Evolutionary conservation across 768 basidiomycete species (phyloP), one percentile per base, ranked within the genome.

Genomic region (Chalciporus piperatus): DNA sequence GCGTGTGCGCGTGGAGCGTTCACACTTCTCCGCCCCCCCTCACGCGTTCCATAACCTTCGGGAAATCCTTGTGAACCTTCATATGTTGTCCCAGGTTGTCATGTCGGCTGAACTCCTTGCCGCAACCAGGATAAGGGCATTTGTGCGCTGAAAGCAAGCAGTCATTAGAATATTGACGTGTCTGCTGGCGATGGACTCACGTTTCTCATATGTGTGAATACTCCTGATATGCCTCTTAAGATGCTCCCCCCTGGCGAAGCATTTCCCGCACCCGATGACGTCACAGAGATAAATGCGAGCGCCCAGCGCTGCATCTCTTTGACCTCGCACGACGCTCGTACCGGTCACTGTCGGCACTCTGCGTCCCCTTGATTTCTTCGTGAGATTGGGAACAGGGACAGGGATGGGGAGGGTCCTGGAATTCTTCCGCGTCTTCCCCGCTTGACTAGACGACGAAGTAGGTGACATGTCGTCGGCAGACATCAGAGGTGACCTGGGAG

Each of bases 201-300:
- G 92, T 75, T 92, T 93, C 67, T 94, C 92, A 68, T 93, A 81
- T 20, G 92, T 93, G 70, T 95, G 92, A 48, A 95, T 92, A 62
- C 86, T 87, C 59, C 90, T 72, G 37, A 94, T 80, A 67, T 95
- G 92, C 56, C 93, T 75, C 76, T 94, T 94, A 56, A 96, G 72
- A 67, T 96, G 93, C 70, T 96, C 93, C 19, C 87, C 87, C 27
- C 93, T 78, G 32, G 86, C 84, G 69, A 96, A 95, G 60, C 85
- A 88, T 71, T 93, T 93, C 39, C 86, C 87, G 67, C 93, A 95
- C 6, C 84, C 91, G 14, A 80, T 78, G 23, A 93, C 90, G 52
- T 80, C 79, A 74, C 92, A 94, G 43, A 81, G 73, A 66, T 90
- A 90, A 59, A 81, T 75, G 53, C 83, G 75, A 62, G 64, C 74